These are phyloP conservation scores for Achaetomiella virescens DNA, from an alignment of 495 filamentous ascomycete genomes.

Conservation along the genomic window DNA sequence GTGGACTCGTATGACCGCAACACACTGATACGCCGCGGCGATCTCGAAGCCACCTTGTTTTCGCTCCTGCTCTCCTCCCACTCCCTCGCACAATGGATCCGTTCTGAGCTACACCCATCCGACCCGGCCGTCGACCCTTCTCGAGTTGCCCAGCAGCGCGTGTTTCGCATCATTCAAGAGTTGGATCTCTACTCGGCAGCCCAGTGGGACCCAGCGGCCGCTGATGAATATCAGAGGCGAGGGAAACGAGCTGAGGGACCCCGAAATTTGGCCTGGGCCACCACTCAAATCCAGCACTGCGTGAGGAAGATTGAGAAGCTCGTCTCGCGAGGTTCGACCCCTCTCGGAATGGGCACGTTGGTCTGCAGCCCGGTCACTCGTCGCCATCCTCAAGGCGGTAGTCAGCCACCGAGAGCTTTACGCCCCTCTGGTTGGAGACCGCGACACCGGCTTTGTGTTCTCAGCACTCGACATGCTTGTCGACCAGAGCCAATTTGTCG, in stretches of 20 bases:
- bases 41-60: slow-evolving; percentile 42
- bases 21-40: slow-evolving; percentile 31
- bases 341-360: slow-evolving; percentile 28
- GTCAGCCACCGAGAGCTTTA: slow-evolving; percentile 34
- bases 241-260: slow-evolving; percentile 21
- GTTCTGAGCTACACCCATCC: slow-evolving; percentile 29
- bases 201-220: slow-evolving; percentile 9
- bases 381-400: slow-evolving; percentile 37
- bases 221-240: slow-evolving; percentile 16
- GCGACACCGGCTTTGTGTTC: slow-evolving; percentile 33
- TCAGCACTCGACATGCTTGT: slow-evolving; percentile 34
- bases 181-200: slow-evolving; percentile 28
- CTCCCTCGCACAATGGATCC: slow-evolving; percentile 39
- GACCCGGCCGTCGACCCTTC: slow-evolving; percentile 37
- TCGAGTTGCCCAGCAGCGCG: slow-evolving; percentile 34
- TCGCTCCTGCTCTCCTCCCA: slow-evolving; percentile 42
- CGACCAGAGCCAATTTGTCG: slow-evolving; percentile 31
- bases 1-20: slow-evolving; percentile 19
- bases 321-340: slow-evolving; percentile 30
- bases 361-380: slow-evolving; percentile 36
- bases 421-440: slow-evolving; percentile 32
- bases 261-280: slow-evolving; percentile 33
- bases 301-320: slow-evolving; percentile 30
- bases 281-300: slow-evolving; percentile 30
- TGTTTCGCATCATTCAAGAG: slow-evolving; percentile 33